Base-by-base conservation (phyloP, 2,329 filamentous ascomycete genomes). In the Botrytis elliptica region DNA sequence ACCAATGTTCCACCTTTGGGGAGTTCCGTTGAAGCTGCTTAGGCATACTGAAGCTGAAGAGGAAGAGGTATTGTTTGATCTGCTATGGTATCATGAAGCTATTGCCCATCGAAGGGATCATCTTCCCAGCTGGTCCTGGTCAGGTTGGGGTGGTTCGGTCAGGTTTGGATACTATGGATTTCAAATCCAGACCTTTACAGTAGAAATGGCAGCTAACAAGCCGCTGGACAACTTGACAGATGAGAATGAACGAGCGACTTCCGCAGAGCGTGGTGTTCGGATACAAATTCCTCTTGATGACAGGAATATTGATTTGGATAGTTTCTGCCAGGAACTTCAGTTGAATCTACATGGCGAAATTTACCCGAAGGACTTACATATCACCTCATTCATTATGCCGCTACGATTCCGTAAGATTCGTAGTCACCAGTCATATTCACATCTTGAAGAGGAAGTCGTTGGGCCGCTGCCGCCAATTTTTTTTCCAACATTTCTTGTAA, bases 191-290 rank as follows among this genome's bases (percentile, higher is more conserved):
- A 0, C 10, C 10, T 1, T 4, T 25, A 25, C 22, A 49, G 9
- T 10, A 25, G 46, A 25, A 0, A 8, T 6, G 46, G 10, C 9
- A 14, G 22, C 22, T 14, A 25, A n/a, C 46, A 25, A 52, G 46
- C 10, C 22, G 22, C 22, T 52, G 3, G 22, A 25, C 0, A 2
- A 25, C 0, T n/a, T 10, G 2, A n/a, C 1, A n/a, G 1, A 52
- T n/a, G 22, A 14, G 22, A 14, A 14, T 5, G 49, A 52, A 52
- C 1, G 1, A 52, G 4, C 3, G 10, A 52, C 49, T 52, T 52
- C 49, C 10, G 10, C 22, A 52, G 49, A 12, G 46, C 22, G 46
- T 4, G 7, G n/a, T 6, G 10, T 12, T n/a, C 49, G 22, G 4
- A 52, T n/a, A 12, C 49, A 52, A 1, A 52, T 52, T 4, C 4